Conservation (phyloP, 2,329 filamentous ascomycete genomes). For the Cercospora nicotianae region DNA sequence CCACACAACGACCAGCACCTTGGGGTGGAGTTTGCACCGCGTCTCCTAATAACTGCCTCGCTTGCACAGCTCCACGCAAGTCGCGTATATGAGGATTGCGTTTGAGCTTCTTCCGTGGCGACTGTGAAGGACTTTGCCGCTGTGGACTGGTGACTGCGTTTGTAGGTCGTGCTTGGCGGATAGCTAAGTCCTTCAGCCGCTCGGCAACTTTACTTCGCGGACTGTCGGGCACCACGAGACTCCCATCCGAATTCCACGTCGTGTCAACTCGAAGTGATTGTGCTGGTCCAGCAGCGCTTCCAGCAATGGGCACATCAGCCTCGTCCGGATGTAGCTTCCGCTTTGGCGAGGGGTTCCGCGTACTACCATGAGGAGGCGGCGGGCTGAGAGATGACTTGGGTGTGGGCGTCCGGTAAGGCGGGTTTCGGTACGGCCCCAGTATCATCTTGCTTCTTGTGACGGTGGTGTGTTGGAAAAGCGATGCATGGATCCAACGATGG, state of each 20-base stretch:
- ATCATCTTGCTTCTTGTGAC: conserved; percentile 16
- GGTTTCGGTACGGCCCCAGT: conserved; percentile 27
- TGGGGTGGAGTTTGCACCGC: conserved; percentile 4
- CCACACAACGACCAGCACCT: not conserved
- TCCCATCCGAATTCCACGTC: not conserved
- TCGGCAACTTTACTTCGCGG: conserved; percentile 35
- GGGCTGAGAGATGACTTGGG: conserved; percentile 19
- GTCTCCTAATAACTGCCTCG: not conserved
- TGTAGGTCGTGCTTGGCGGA: conserved; percentile 12
- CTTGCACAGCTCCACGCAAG: conserved; percentile 7
- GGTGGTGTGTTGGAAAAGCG: not conserved
- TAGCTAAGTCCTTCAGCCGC: conserved; percentile 28
- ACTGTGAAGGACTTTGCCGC: conserved; percentile 8
- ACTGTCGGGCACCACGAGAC: conserved; percentile 28
- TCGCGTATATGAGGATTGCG: conserved; percentile 10
- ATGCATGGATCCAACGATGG: not conserved
- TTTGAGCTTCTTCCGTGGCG: conserved; percentile 30
- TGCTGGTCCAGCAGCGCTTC: not conserved
- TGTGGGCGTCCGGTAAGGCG: conserved; percentile 30
- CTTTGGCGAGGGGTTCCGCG: conserved; percentile 24
- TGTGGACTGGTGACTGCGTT: not conserved
- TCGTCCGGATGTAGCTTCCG: conserved; percentile 24
- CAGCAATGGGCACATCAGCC: not conserved
- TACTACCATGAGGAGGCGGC: conserved; percentile 16
- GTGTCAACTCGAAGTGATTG: conserved; percentile 19